Percentiles rank a stretch among this genome's conserved stretches.
phyloP scores from a whole-genome alignment of 140 eudicot genomes.

The Ambrosia hybrid region DNA sequence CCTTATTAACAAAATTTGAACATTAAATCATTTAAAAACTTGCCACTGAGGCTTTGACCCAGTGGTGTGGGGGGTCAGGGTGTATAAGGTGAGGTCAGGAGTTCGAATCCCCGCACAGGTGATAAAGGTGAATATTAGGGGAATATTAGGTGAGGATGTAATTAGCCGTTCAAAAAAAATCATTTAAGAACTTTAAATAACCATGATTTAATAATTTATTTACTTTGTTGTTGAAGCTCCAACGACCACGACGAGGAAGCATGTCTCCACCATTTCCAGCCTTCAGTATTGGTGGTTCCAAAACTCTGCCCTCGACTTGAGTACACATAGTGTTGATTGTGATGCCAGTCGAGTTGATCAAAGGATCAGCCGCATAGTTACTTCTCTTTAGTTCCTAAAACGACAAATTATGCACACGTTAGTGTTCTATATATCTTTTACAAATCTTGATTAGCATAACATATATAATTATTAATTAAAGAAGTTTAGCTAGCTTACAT shows the following conservation, averaged over 20 bases:
- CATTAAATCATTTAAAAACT: no score
- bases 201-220: background rate
- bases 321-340: constrained; percentile 46
- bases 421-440: background rate
- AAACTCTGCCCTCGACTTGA: constrained; percentile 63
- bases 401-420: background rate
- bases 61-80: no score
- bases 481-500: constrained; percentile 35
- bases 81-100: no score
- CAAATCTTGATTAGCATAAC: background rate
- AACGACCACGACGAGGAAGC: constrained; percentile 47
- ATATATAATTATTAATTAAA: background rate
- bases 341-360: constrained; percentile 66
- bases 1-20: background rate
- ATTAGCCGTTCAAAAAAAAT: no score
- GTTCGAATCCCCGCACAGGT: no score
- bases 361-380: constrained; percentile 52
- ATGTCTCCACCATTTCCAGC: constrained; percentile 52
- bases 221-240: constrained; percentile 66
- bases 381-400: constrained; percentile 49
- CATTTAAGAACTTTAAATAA: background rate
- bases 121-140: no score
- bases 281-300: constrained; percentile 56
- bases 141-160: no score
- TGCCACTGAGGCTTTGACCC: no score